Conservation (phyloP, 768 basidiomycete species). For the Termitomyces sp. region DNA sequence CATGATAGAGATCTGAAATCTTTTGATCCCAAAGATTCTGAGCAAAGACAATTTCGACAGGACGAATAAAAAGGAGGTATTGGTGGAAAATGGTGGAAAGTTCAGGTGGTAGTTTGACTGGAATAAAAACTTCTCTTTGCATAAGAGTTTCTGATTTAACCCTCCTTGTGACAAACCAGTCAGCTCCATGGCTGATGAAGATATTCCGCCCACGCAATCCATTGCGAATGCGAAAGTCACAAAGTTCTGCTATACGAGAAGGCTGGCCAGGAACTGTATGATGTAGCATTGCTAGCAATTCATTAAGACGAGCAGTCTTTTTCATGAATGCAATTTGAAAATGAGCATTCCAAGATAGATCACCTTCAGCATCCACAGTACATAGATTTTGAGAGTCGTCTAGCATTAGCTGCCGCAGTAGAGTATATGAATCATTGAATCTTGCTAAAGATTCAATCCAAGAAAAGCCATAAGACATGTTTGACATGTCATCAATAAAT, state of each 20-base stretch:
- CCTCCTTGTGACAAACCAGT: neutral
- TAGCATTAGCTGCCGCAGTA: neutral
- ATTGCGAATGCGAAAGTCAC: neutral
- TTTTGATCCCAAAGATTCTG: neutral
- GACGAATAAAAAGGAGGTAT: neutral
- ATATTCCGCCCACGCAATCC: neutral
- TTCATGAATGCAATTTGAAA: neutral
- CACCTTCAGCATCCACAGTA: neutral
- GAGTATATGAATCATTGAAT: neutral
- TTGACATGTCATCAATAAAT: neutral
- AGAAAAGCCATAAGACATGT: neutral
- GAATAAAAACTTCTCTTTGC: neutral
- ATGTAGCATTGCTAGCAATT: neutral
- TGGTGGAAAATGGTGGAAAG: neutral
- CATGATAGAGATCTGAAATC: neutral
- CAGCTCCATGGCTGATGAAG: neutral
- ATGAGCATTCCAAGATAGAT: neutral
- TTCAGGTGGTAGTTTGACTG: neutral
- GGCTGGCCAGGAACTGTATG: neutral
- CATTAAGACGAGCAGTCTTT: neutral
- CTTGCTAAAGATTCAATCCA: neutral
- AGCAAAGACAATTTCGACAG: neutral
- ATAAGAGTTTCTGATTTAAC: neutral
- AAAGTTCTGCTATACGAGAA: neutral
- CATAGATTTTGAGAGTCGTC: neutral